phyloP scores from a whole-genome alignment of 306 rosid genomes.

The Castanopsis chinensis region DNA sequence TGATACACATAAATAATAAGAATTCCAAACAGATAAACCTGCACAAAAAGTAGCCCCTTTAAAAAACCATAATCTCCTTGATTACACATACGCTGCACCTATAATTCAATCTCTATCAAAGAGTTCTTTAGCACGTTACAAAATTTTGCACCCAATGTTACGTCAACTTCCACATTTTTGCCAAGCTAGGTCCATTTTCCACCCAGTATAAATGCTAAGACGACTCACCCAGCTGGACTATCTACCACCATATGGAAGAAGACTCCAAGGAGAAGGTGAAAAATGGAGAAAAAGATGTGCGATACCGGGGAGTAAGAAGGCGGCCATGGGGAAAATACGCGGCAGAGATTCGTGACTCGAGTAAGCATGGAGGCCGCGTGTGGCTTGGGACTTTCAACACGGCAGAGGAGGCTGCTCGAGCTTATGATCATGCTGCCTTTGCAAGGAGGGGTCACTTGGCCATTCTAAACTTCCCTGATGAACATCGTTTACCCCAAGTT shows the following conservation, averaged over 20 bases:
- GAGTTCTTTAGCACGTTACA: background rate
- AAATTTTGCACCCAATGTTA: background rate
- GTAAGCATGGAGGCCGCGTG: conserved; percentile 41
- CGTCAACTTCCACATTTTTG: background rate
- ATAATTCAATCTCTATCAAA: background rate
- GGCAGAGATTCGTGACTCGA: conserved; percentile 42
- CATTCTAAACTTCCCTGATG: conserved; percentile 67
- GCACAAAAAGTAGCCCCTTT: background rate
- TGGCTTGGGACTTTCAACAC: conserved; percentile 77
- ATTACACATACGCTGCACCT: background rate
- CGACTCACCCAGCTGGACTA: background rate
- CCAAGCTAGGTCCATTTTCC: background rate
- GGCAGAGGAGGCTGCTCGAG: conserved; percentile 65
- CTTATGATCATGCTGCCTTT: conserved; percentile 68
- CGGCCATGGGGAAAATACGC: conserved; percentile 44
- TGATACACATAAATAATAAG: background rate
- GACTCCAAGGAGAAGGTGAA: background rate
- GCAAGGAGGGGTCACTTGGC: conserved; percentile 63
- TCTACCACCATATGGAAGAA: background rate
- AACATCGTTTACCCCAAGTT: conserved; percentile 19
- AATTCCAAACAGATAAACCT: background rate
- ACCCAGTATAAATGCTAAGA: conserved; percentile 18
- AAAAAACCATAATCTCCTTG: background rate
- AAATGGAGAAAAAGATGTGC: background rate
- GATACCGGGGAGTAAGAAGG: conserved; percentile 39